Conservation (phyloP, 1,284 basidiomycete genomes). For the Sutorius eximius region DNA sequence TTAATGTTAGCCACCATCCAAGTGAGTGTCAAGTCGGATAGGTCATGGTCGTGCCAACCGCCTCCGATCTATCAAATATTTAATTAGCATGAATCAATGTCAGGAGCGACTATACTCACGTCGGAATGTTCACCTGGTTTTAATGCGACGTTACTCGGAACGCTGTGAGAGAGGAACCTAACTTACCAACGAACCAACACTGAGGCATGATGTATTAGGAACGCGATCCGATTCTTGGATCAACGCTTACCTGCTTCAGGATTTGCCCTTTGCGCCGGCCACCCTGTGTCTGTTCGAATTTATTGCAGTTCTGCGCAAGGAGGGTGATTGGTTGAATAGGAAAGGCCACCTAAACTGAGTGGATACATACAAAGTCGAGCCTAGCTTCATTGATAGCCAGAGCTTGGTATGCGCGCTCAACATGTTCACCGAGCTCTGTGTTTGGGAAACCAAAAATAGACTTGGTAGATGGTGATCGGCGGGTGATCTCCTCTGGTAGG, state of each 20-base stretch:
- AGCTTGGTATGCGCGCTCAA: conserved; percentile 64
- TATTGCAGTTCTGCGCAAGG: conserved; percentile 51
- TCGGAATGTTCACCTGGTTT: conserved; percentile 59
- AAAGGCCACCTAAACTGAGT: neutral
- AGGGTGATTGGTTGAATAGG: neutral
- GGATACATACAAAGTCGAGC: conserved; percentile 58
- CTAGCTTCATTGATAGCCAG: conserved; percentile 65
- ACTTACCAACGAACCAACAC: conserved; percentile 69
- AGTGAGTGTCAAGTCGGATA: conserved; percentile 61
- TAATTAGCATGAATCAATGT: conserved; percentile 3
- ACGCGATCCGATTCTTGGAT: neutral
- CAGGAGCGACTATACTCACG: conserved; percentile 35
- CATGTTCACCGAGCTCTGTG: conserved; percentile 56
- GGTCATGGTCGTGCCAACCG: conserved; percentile 63
- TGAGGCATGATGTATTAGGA: conserved; percentile 27
- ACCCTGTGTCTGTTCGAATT: conserved; percentile 57
- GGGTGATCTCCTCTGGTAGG: conserved; percentile 60
- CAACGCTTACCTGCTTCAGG: conserved; percentile 54
- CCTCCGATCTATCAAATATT: conserved; percentile 56
- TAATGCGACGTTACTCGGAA: neutral
- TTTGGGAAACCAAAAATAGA: conserved; percentile 67
- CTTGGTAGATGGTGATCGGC: conserved; percentile 38
- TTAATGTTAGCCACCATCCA: conserved; percentile 69
- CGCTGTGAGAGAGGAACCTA: neutral
- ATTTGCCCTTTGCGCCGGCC: conserved; percentile 55